Percentiles rank a stretch among this genome's conserved stretches.
phyloP scores from a whole-genome alignment of 495 filamentous ascomycete genomes.

The Annulohypoxylon nitens region DNA sequence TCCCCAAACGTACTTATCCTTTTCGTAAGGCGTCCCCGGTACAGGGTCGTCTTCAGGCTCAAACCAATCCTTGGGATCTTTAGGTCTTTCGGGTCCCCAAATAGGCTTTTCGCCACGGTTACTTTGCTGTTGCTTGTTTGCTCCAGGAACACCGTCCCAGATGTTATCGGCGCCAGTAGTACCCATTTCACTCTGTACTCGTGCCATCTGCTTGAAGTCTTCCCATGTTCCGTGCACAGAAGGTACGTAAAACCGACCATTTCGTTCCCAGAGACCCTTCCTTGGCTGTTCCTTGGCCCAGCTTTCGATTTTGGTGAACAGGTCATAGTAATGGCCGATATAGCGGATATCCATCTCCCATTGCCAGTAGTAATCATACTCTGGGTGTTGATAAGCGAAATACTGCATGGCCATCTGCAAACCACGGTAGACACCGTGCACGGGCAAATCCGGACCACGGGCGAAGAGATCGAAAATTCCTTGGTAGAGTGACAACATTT shows the following conservation, averaged over 20 bases:
- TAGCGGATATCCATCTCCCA: slow-evolving; percentile 99
- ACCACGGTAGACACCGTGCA: slow-evolving; percentile 92
- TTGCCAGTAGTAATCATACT: slow-evolving; percentile 98
- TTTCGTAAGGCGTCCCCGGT: slow-evolving; percentile 78
- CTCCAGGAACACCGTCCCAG: slow-evolving; percentile 65
- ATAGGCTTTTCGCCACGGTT: slow-evolving; percentile 73
- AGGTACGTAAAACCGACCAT: slow-evolving; percentile 90
- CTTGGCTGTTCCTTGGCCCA: slow-evolving; percentile 90
- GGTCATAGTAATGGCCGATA: slow-evolving; percentile 94
- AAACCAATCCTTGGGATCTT: slow-evolving; percentile 72
- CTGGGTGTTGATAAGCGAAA: slow-evolving; percentile 88
- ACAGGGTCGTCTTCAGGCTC: slow-evolving; percentile 76
- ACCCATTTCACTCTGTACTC: slow-evolving; percentile 87
- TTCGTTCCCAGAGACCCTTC: slow-evolving; percentile 95
- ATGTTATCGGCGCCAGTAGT: slow-evolving; percentile 79
- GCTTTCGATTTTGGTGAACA: slow-evolving; percentile 77
- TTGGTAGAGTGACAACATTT: slow-evolving; percentile 90
- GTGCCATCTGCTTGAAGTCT: slow-evolving; percentile 92
- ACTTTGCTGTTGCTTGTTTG: slow-evolving; percentile 47
- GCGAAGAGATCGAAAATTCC: slow-evolving; percentile 80
- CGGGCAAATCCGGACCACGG: slow-evolving; percentile 73
- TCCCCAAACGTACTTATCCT: slow-evolving; percentile 88
- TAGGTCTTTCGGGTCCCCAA: slow-evolving; percentile 86
- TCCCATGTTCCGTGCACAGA: slow-evolving; percentile 90
- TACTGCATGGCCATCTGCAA: slow-evolving; percentile 94